A percentile compares a stretch with the other conserved stretches of the same genome.
These are phyloP conservation scores for Chrysanthemum makinoi DNA, from an alignment of 129 eudicot species.

Conservation along the genomic window DNA sequence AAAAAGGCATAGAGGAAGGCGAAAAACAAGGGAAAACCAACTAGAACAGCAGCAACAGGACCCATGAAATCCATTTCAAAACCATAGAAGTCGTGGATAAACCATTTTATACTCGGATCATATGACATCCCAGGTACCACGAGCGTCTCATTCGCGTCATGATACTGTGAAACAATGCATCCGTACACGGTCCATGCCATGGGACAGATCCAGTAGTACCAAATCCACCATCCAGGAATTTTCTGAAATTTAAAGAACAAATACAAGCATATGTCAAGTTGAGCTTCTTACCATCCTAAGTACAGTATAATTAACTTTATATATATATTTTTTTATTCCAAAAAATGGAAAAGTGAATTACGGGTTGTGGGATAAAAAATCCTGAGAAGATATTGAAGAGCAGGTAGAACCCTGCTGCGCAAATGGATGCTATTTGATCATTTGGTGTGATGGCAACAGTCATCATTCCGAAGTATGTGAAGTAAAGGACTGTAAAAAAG, in stretches of 20 bases:
- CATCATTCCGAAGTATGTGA: slow-evolving; percentile 87
- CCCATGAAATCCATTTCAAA: slow-evolving; percentile 66
- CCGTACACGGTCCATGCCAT: slow-evolving; percentile 86
- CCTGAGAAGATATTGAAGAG: slow-evolving; percentile 75
- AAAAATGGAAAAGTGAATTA: slow-evolving; percentile 28
- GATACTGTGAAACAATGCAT: slow-evolving; percentile 59
- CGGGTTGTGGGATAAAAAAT: slow-evolving; percentile 74
- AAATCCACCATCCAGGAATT: slow-evolving; percentile 86
- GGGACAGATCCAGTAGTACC: slow-evolving; percentile 85
- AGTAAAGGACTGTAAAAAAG: slow-evolving; percentile 68
- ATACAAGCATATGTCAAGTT: background rate
- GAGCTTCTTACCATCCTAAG: background rate
- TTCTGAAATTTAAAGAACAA: slow-evolving; percentile 33
- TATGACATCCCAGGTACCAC: slow-evolving; percentile 39
- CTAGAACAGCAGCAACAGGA: slow-evolving; percentile 63
- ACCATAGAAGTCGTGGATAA: slow-evolving; percentile 50
- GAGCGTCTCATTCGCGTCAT: slow-evolving; percentile 43
- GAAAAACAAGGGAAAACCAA: slow-evolving; percentile 58
- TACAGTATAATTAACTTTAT: too few species aligned
- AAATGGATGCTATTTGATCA: slow-evolving; percentile 70
- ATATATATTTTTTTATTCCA: too few species aligned
- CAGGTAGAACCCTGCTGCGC: slow-evolving; percentile 64
- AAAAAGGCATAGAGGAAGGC: slow-evolving; percentile 62
- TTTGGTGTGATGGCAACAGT: slow-evolving; percentile 77
- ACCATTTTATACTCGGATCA: slow-evolving; percentile 38